Conservation (phyloP, 1,139 yeast genomes). For the Groenewaldozyma auringiensis region DNA sequence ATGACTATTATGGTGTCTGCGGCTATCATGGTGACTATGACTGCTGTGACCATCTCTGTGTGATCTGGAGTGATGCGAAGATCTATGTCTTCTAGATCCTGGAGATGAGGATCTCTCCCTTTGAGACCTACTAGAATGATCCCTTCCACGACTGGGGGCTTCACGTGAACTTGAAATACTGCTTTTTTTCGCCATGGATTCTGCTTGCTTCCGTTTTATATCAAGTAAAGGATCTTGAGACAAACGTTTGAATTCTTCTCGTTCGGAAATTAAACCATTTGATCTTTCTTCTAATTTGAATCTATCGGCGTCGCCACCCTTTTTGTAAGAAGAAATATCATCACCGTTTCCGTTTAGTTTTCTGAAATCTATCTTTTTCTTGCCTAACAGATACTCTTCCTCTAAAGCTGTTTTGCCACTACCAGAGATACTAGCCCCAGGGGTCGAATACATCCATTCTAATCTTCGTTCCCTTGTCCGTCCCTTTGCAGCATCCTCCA, state of each 20-base stretch:
- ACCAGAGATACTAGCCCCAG: constrained; percentile 15
- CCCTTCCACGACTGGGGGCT: constrained; percentile 5
- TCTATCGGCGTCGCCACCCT: constrained; percentile 11
- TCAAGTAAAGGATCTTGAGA: constrained; percentile 52
- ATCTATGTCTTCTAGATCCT: constrained; percentile 1
- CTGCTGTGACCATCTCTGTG: background rate
- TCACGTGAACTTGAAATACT: constrained; percentile 9
- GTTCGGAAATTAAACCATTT: constrained; percentile 9
- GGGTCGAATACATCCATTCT: constrained; percentile 81
- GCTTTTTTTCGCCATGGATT: background rate
- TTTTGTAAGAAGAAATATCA: constrained; percentile 12
- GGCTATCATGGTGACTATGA: background rate
- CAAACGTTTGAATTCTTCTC: constrained; percentile 23
- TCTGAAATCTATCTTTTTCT: constrained; percentile 37
- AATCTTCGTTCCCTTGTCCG: constrained; percentile 41
- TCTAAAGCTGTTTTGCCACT: constrained; percentile 25
- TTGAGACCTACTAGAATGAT: background rate
- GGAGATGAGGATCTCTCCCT: constrained; percentile 3
- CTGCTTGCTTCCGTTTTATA: constrained; percentile 38
- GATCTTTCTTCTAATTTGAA: constrained; percentile 17
- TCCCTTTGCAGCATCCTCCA: constrained; percentile 44
- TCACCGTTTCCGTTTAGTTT: constrained; percentile 15
- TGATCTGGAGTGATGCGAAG: background rate
- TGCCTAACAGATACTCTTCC: constrained; percentile 47
- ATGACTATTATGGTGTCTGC: background rate